A percentile compares a stretch with the other conserved stretches of the same genome.
These are phyloP conservation scores for Nannochloris sp. DNA, from an alignment of 139 green algal species.

Conservation along the genomic window DNA sequence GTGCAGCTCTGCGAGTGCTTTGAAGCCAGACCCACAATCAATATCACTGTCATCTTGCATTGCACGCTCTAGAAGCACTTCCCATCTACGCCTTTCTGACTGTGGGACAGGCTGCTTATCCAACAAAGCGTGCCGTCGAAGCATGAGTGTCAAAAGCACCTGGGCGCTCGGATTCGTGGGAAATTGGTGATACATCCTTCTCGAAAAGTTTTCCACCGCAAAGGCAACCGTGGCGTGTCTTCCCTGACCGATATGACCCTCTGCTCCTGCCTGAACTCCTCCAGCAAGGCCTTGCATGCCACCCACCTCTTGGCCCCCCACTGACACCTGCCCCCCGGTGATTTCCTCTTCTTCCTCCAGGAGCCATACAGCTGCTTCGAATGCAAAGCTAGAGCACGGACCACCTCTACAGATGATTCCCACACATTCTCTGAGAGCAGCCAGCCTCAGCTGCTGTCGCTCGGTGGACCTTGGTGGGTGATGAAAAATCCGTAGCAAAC, in stretches of 20 bases:
- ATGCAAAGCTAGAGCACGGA: slow-evolving; percentile 45
- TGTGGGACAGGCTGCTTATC: slow-evolving; percentile 15
- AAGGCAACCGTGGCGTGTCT: slow-evolving; percentile 15
- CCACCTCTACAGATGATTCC: slow-evolving; percentile 19
- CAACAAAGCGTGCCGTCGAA: slow-evolving; percentile 28
- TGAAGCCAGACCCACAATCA: slow-evolving; percentile 41
- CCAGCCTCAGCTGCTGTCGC: slow-evolving; percentile 36
- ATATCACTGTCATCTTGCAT: slow-evolving; percentile 20
- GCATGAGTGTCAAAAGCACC: slow-evolving; percentile 41
- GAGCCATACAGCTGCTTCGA: slow-evolving; percentile 64
- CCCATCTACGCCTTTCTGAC: slow-evolving; percentile 13
- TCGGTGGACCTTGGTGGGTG: slow-evolving; percentile 27
- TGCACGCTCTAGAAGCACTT: slow-evolving; percentile 22
- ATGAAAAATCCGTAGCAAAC: slow-evolving; percentile 34
- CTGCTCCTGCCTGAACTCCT: slow-evolving; percentile 22
- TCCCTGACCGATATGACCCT: slow-evolving; percentile 22
- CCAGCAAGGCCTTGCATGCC: slow-evolving; percentile 31
- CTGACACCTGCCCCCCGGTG: slow-evolving; percentile 26
- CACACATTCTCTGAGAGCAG: slow-evolving; percentile 39
- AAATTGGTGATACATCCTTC: slow-evolving; percentile 32
- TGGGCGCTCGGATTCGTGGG: slow-evolving; percentile 27
- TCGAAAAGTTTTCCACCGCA: slow-evolving; percentile 27
- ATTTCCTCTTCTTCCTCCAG: slow-evolving; percentile 60
- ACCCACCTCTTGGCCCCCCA: slow-evolving; percentile 43
- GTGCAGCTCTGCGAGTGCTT: slow-evolving; percentile 48